Base-by-base conservation (phyloP, 768 basidiomycete genomes). In the Neoboletus subvelutipes region DNA sequence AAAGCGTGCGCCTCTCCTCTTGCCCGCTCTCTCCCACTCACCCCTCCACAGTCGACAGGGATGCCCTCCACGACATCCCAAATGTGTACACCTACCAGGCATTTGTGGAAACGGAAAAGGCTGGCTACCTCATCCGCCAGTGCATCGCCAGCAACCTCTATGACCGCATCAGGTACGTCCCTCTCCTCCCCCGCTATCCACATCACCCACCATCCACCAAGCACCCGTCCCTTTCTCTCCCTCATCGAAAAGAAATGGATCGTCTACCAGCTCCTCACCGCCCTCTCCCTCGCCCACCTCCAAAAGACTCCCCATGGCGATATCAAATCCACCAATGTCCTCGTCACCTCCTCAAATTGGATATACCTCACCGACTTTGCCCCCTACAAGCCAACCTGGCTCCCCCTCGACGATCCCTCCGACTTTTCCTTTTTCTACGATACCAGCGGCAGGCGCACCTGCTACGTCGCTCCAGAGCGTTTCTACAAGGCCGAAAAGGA, bases 361-460 rank as follows among this genome's bases (percentile, higher is more conserved):
- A 82, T 97, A 12, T 94, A 94, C 67, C 78, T 99, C 50, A 91
- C 95, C 41, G 97, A 98, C 75, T 98, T 98, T 70, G 92, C 95
- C 0, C 75, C 84, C 7, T 95, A 92, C 82, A 99, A 99, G 70
- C 97, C 95, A 0, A 95, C 94, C 2, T 92, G 86, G 71, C 83
- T 99, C 12, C 97, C 97, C 0, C 81, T 98, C 43, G 94, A 99
- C 67, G 95, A 98, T 68, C 97, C 97, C 4, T 86, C 95, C 9
- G 94, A 96, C 74, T 99, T 98, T 72, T 95, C 94, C 5, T 97
- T 94, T 78, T 99, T 87, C 79, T 98, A 95, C 72, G 97, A 99
- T 73, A 94, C 93, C 5, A 94, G 92, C 13, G 92, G 93, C 2
- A 80, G 94, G 8, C 82, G 96, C 12, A 95, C 92, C 1, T 99